Evolutionary conservation across 1,284 basidiomycete species (phyloP).

Genomic region (Mycosarcoma maydis): DNA sequence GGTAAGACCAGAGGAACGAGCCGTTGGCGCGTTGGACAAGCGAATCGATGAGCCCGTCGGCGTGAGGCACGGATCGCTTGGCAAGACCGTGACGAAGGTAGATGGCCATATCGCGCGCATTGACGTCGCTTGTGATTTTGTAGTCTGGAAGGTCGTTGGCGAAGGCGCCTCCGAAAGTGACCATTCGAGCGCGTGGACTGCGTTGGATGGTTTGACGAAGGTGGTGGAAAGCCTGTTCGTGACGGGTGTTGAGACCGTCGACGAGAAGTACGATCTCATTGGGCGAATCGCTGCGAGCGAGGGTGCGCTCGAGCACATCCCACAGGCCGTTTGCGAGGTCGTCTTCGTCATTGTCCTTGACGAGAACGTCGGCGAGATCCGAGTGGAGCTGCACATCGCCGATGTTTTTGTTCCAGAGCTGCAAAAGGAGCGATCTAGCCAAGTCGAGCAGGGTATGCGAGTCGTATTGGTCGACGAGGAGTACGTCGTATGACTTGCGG

Average conservation of each 20-base stretch:
- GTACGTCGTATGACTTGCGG: constrained; percentile 6
- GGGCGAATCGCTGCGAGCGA: not conserved
- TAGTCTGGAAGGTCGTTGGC: constrained; percentile 33
- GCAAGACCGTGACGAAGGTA: constrained; percentile 31
- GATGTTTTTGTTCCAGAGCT: not conserved
- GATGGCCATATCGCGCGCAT: constrained; percentile 13
- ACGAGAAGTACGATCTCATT: constrained; percentile 1
- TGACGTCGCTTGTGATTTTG: constrained; percentile 18
- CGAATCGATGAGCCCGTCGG: constrained; percentile 5
- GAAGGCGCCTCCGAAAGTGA: constrained; percentile 2
- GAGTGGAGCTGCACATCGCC: constrained; percentile 2
- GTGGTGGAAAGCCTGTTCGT: constrained; percentile 2
- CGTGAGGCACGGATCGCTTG: constrained; percentile 30
- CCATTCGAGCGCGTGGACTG: not conserved
- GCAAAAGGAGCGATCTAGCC: not conserved
- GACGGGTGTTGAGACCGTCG: constrained; percentile 2
- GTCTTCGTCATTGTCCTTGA: not conserved
- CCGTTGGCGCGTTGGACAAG: constrained; percentile 30
- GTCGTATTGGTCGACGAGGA: constrained; percentile 3
- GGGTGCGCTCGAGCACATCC: not conserved
- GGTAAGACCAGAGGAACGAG: constrained; percentile 24
- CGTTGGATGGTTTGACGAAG: not conserved
- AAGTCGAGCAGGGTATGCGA: constrained; percentile 1
- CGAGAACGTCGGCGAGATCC: not conserved
- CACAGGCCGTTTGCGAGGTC: not conserved